A percentile compares a stretch with the other conserved stretches of the same genome.
phyloP scores from a whole-genome alignment of 345 rosid species.

The Alliaria petiolata region DNA sequence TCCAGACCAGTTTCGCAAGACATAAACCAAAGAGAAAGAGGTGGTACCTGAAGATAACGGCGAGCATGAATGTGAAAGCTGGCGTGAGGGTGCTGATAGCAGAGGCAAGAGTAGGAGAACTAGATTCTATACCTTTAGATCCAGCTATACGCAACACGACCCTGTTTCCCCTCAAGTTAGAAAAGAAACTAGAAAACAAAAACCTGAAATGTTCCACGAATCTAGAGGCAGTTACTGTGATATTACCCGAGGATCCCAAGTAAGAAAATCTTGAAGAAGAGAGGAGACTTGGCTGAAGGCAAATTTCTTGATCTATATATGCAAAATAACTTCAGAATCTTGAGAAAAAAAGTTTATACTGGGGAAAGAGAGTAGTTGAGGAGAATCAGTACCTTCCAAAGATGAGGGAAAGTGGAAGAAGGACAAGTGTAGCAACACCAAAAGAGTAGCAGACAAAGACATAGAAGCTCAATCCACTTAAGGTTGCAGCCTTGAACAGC shows the following conservation, averaged over 20 bases:
- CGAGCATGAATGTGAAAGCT: slow-evolving; percentile 37
- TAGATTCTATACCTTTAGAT: slow-evolving; percentile 34
- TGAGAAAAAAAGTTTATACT: background rate
- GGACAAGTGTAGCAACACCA: slow-evolving; percentile 18
- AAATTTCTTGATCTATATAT: too few species aligned
- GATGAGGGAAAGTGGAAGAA: slow-evolving; percentile 24
- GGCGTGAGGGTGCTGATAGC: slow-evolving; percentile 45
- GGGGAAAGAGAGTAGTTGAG: too few species aligned
- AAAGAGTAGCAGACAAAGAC: slow-evolving; percentile 34
- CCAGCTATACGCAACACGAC: slow-evolving; percentile 10
- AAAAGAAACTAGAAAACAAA: background rate
- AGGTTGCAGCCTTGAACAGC: slow-evolving; percentile 40
- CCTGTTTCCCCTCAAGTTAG: slow-evolving; percentile 25
- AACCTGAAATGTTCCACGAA: background rate
- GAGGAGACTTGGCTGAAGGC: slow-evolving; percentile 10
- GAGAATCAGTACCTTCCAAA: slow-evolving; percentile 15
- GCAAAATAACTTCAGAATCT: background rate
- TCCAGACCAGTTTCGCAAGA: background rate
- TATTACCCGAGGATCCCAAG: slow-evolving; percentile 29
- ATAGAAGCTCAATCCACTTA: slow-evolving; percentile 36
- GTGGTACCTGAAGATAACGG: slow-evolving; percentile 16
- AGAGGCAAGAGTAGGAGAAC: slow-evolving; percentile 50
- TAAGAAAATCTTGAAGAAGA: slow-evolving; percentile 24
- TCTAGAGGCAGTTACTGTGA: background rate
- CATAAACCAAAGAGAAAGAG: background rate